phyloP scores from a whole-genome alignment of 2,329 filamentous ascomycete species.

The Daldinia sp. region DNA sequence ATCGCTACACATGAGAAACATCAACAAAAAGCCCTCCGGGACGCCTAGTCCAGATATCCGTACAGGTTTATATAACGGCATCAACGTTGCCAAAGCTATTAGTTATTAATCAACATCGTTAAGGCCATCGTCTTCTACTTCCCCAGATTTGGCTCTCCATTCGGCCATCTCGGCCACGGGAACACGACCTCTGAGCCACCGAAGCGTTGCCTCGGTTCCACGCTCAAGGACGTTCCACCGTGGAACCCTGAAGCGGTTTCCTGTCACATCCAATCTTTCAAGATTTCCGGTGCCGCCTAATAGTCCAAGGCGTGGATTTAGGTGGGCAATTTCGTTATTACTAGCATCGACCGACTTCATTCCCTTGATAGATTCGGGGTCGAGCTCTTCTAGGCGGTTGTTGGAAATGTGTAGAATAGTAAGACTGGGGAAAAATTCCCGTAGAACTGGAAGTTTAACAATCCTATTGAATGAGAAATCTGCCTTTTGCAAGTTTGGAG shows the following conservation, averaged over 20 bases:
- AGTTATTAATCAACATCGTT: slow-evolving; percentile 36
- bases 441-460: slow-evolving; percentile 71
- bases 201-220: slow-evolving; percentile 83
- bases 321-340: slow-evolving; percentile 84
- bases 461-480: slow-evolving; percentile 88
- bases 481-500: slow-evolving; percentile 77
- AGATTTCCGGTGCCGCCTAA: slow-evolving; percentile 69
- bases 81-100: slow-evolving; percentile 11
- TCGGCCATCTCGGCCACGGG: slow-evolving; percentile 66
- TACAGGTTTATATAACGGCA: slow-evolving; percentile 4
- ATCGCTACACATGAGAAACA: slow-evolving; percentile 17
- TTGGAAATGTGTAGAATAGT: slow-evolving; percentile 77
- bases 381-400: slow-evolving; percentile 78
- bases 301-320: slow-evolving; percentile 83
- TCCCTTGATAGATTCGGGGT: slow-evolving; percentile 77
- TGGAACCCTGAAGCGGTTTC: slow-evolving; percentile 89
- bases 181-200: slow-evolving; percentile 81
- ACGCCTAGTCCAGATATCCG: slow-evolving; percentile 6
- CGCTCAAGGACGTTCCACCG: slow-evolving; percentile 84
- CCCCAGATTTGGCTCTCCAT: slow-evolving; percentile 60
- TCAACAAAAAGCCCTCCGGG: slow-evolving; percentile 14
- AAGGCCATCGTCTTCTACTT: slow-evolving; percentile 45
- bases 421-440: slow-evolving; percentile 73
- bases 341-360: slow-evolving; percentile 79
- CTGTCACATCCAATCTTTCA: slow-evolving; percentile 77